Evolutionary conservation across 345 rosid genomes (phyloP).

Genomic region (Brassica carinata): DNA sequence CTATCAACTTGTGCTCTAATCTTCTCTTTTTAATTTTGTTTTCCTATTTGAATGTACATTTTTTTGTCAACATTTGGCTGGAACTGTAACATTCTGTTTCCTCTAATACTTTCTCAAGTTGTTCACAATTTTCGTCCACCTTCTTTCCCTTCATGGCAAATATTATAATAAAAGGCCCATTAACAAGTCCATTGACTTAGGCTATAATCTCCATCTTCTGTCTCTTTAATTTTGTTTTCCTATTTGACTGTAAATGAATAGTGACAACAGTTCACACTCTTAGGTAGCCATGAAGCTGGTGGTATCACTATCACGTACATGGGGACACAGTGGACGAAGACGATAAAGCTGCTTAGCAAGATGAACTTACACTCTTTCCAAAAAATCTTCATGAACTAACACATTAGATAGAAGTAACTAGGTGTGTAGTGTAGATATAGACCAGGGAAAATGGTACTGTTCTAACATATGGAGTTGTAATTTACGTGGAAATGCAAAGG

Average conservation of each 20-base stretch:
- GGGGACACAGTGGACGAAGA: conserved; percentile 59
- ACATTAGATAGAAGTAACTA: background rate
- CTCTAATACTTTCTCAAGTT: conserved; percentile 1
- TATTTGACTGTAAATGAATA: too few species aligned
- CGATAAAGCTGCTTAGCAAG: conserved; percentile 52
- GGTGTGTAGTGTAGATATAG: conserved; percentile 7
- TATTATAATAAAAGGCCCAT: too few species aligned
- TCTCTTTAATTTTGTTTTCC: too few species aligned
- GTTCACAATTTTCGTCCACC: background rate
- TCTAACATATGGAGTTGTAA: background rate
- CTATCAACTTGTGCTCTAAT: conserved; percentile 20
- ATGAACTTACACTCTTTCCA: background rate
- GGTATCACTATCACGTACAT: conserved; percentile 41
- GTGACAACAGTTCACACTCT: too few species aligned
- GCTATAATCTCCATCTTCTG: too few species aligned
- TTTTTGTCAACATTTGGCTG: background rate
- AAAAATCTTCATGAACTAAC: background rate
- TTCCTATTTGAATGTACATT: background rate
- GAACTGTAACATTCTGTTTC: background rate
- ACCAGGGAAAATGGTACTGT: conserved; percentile 7
- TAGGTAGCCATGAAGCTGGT: conserved; percentile 36
- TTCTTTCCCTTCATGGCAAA: too few species aligned
- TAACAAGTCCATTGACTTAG: too few species aligned
- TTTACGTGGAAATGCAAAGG: conserved; percentile 12
- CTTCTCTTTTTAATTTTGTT: background rate